Evolutionary conservation across 192 early-diverging fungal genomes (phyloP), one percentile per base, ranked within the genome.

Genomic region (Diversispora eburnea): DNA sequence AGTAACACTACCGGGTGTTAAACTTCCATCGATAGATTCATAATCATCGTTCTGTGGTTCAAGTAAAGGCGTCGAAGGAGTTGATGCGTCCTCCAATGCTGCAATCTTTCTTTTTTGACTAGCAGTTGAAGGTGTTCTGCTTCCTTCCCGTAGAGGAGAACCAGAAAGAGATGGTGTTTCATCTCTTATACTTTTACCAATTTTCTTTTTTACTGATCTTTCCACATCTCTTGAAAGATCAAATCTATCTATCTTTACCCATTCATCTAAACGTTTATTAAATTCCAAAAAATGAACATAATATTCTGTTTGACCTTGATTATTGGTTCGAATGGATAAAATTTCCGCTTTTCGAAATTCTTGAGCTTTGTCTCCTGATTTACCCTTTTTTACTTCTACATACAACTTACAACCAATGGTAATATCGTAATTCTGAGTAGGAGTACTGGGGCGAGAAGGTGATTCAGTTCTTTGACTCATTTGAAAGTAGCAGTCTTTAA

Each of bases 211-310:
- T 90, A 93, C 63, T 86, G 72, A 49, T 7, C 61, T 91, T 60
- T 88, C 87, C 41, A 94, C 88, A 1, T 86, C 89, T 48, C 86
- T 84, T 47, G 84, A 76, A 55, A 94, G 78, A 42, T 92, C 86
- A 25, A 91, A 82, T 15, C 91, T 84, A 6, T 86, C 79, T 3
- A 87, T 79, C 0, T 79, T 41, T 1, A 99, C 92, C 98, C 96
- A 98, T 78, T 97, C 95, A 83, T 99, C 98, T 62, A 99, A 83
- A 19, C 98, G 93, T 79, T 99, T 99, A 87, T 99, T 99, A 83
- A 93, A 98, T 66, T 93, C 91, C 5, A 95, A 88, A 75, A 95
- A 97, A 79, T 99, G 97, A 15, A 99, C 94, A 79, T 99, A 99
- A 76, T 93, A 97, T 84, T 95, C 88, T 47, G 84, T 69, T 67